phyloP scores from a whole-genome alignment of 495 filamentous ascomycete genomes.

The Friedmanniomyces simplex region DNA sequence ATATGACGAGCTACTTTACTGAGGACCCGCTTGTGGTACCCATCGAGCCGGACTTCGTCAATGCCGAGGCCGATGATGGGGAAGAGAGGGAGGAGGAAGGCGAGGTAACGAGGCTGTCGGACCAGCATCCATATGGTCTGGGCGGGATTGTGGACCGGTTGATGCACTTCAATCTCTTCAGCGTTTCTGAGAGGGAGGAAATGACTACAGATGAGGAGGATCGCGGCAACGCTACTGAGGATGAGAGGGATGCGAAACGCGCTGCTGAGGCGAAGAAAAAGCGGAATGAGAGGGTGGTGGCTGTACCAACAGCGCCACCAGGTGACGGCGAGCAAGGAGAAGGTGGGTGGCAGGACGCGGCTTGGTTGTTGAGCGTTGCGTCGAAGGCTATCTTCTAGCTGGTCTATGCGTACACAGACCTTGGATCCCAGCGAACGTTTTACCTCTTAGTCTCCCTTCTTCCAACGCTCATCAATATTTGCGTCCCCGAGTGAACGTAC shows the following conservation, averaged over 20 bases:
- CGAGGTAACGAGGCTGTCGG: conserved; percentile 42
- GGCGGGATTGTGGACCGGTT: conserved; percentile 65
- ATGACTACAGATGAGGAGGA: conserved; percentile 39
- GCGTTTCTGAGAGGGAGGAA: conserved; percentile 52
- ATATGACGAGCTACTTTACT: conserved; percentile 3
- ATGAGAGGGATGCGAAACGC: conserved; percentile 22
- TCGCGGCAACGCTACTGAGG: conserved; percentile 35
- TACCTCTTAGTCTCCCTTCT: too few species aligned
- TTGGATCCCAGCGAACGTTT: too few species aligned
- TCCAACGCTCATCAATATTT: too few species aligned
- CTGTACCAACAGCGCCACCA: conserved; percentile 14
- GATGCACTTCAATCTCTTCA: conserved; percentile 68
- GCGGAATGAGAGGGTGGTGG: conserved; percentile 25
- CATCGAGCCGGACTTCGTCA: conserved; percentile 51
- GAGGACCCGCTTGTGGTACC: neutral
- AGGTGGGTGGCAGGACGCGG: conserved; percentile 69
- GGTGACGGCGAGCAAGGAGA: conserved; percentile 27
- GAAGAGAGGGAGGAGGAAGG: conserved; percentile 23
- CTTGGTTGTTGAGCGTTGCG: conserved; percentile 71
- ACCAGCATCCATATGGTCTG: conserved; percentile 53
- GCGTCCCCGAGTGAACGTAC: too few species aligned
- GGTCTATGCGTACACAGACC: too few species aligned
- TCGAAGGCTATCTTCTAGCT: conserved; percentile 43
- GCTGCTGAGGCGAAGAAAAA: conserved; percentile 34
- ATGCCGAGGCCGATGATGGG: conserved; percentile 32